Evolutionary conservation across 306 rosid genomes (phyloP).

Genomic region (Castanopsis chinensis): DNA sequence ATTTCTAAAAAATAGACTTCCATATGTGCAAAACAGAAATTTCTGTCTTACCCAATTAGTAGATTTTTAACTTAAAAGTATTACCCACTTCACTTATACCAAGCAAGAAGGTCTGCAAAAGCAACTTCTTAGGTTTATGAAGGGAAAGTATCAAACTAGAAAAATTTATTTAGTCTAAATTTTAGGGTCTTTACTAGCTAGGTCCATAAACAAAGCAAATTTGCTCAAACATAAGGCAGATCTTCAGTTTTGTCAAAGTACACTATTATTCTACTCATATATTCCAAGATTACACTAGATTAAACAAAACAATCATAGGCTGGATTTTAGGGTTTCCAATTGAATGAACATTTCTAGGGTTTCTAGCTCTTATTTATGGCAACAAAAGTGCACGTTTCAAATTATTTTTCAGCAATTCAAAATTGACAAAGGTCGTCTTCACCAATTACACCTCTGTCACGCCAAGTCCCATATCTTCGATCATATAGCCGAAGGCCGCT

Average conservation of each 20-base stretch:
- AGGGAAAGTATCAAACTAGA: slow-evolving; percentile 10
- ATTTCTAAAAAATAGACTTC: no score
- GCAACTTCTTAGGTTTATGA: slow-evolving; percentile 18
- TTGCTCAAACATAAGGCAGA: slow-evolving; percentile 20
- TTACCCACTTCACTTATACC: background rate
- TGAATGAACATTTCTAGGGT: slow-evolving; percentile 50
- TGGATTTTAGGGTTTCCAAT: slow-evolving; percentile 31
- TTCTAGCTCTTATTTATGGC: slow-evolving; percentile 46
- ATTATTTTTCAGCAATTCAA: slow-evolving; percentile 35
- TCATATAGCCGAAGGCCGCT: slow-evolving; percentile 59
- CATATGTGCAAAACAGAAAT: no score
- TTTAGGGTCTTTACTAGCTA: slow-evolving; percentile 27
- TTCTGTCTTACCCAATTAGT: background rate
- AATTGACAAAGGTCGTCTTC: slow-evolving; percentile 32
- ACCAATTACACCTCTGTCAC: slow-evolving; percentile 16
- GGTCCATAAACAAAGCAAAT: slow-evolving; percentile 24
- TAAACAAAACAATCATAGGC: slow-evolving; percentile 33
- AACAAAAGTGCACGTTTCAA: slow-evolving; percentile 46
- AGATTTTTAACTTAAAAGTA: slow-evolving; percentile 15
- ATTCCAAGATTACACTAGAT: slow-evolving; percentile 30
- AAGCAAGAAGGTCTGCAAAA: slow-evolving; percentile 4
- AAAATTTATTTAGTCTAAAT: slow-evolving; percentile 27
- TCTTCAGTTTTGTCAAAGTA: slow-evolving; percentile 23
- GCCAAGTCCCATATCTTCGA: slow-evolving; percentile 6
- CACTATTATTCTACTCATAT: slow-evolving; percentile 32